Evolutionary conservation across 2,329 filamentous ascomycete genomes (phyloP).

Genomic region (Aspergillus quadrilineatus): DNA sequence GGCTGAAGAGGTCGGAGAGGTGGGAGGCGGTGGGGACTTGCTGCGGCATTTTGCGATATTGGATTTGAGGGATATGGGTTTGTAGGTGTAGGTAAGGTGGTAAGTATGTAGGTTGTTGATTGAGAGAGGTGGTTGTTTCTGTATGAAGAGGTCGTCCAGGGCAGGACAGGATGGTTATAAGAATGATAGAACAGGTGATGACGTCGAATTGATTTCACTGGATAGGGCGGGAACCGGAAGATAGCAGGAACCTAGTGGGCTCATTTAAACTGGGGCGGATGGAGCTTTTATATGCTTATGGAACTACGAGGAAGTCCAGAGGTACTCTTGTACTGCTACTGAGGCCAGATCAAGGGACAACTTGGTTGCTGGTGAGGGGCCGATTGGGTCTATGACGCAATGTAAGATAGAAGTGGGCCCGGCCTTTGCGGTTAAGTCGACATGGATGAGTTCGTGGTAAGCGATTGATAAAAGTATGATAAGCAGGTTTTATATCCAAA

Average conservation of each 20-base stretch:
- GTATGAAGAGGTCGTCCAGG: not conserved
- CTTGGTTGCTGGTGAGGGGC: not conserved
- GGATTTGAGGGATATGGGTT: not conserved
- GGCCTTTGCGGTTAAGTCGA: not conserved
- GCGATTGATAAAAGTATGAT: not conserved
- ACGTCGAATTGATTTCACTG: conserved; percentile 5
- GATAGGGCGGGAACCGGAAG: not conserved
- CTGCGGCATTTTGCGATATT: conserved; percentile 37
- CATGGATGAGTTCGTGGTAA: not conserved
- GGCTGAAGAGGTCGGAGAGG: conserved; percentile 47
- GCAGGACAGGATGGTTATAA: not conserved
- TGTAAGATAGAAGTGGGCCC: not conserved
- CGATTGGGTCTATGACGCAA: conserved; percentile 20
- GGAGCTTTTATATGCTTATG: conserved; percentile 1
- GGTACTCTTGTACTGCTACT: not conserved
- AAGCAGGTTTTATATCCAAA: not conserved
- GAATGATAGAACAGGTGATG: not conserved
- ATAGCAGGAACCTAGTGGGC: not conserved
- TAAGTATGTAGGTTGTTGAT: not conserved
- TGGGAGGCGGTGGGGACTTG: conserved; percentile 34
- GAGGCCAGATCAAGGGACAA: too few species aligned
- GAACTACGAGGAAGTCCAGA: too few species aligned
- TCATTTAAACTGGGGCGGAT: not conserved
- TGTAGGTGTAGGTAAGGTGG: not conserved
- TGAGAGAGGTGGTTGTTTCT: not conserved